phyloP scores from a whole-genome alignment of 2,329 filamentous ascomycete genomes.

The Monosporascus sp. region DNA sequence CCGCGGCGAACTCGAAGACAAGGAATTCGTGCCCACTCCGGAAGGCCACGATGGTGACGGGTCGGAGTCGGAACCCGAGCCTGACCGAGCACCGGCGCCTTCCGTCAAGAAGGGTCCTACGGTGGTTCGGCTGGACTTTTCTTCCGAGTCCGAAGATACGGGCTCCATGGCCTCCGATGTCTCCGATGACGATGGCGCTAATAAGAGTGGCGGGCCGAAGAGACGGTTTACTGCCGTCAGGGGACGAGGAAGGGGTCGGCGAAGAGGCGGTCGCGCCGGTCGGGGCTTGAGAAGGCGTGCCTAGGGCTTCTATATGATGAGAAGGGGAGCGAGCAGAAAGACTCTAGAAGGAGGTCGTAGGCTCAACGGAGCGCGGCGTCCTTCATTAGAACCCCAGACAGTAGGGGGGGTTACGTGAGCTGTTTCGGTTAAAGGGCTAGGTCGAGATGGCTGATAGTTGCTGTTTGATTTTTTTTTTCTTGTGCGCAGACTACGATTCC shows the following conservation, averaged over 20 bases:
- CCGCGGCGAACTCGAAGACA: slow-evolving; percentile 16
- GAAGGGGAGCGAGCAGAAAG: no score
- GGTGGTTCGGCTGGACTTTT: slow-evolving; percentile 14
- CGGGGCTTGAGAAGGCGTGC: slow-evolving; percentile 10
- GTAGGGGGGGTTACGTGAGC: no score
- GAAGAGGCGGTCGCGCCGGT: slow-evolving; percentile 6
- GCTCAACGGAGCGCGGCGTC: no score
- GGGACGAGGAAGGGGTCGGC: slow-evolving; percentile 9
- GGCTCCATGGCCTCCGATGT: slow-evolving; percentile 10
- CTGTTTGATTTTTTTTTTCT: no score
- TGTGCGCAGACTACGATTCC: no score
- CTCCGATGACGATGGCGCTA: slow-evolving; percentile 1
- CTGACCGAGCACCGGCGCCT: slow-evolving; percentile 3
- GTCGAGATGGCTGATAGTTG: no score
- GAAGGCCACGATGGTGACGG: not conserved
- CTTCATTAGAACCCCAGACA: no score
- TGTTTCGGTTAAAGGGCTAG: no score
- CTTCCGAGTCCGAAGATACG: slow-evolving; percentile 13
- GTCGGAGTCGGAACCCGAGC: slow-evolving; percentile 12
- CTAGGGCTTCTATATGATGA: slow-evolving; percentile 33
- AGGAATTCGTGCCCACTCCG: slow-evolving; percentile 15
- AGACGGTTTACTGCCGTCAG: slow-evolving; percentile 24
- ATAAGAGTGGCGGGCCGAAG: slow-evolving; percentile 32
- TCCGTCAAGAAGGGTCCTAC: slow-evolving; percentile 14
- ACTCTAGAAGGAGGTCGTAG: no score